These are phyloP conservation scores for Aureobasidium vineae DNA, from an alignment of 2,329 filamentous ascomycete genomes.

Conservation along the genomic window DNA sequence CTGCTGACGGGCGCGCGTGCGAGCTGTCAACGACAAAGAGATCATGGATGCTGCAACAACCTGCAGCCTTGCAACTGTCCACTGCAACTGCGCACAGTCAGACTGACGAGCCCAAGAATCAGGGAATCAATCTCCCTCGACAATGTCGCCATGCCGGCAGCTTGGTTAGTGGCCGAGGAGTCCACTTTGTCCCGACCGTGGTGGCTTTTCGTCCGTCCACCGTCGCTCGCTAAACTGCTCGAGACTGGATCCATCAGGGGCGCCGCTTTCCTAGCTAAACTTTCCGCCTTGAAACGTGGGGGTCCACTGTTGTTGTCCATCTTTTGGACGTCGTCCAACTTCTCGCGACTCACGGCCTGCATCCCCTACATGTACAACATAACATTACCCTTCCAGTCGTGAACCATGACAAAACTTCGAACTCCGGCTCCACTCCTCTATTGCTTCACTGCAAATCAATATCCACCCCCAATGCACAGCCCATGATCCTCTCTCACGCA, in stretches of 20 bases:
- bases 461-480: neutral
- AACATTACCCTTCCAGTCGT: neutral
- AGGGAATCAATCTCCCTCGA: neutral
- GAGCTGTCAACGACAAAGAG: neutral
- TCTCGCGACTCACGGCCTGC: neutral
- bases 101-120: slow-evolving; percentile 10
- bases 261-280: neutral
- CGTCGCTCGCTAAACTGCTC: slow-evolving; percentile 4
- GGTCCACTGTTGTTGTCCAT: neutral
- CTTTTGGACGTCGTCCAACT: neutral
- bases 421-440: neutral
- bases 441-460: slow-evolving; percentile 9
- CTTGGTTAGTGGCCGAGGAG: slow-evolving; percentile 12
- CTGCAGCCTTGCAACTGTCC: neutral
- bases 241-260: slow-evolving; percentile 10
- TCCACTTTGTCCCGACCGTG: neutral
- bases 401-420: slow-evolving; percentile 15
- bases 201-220: slow-evolving; percentile 7
- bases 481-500: slow-evolving; percentile 20
- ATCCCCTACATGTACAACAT: slow-evolving; percentile 17
- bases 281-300: slow-evolving; percentile 22
- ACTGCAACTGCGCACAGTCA: neutral
- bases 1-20: slow-evolving; percentile 12
- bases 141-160: slow-evolving; percentile 22
- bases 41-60: neutral